phyloP scores from a whole-genome alignment of 441 rosid genomes.

The Gossypium armourianum region DNA sequence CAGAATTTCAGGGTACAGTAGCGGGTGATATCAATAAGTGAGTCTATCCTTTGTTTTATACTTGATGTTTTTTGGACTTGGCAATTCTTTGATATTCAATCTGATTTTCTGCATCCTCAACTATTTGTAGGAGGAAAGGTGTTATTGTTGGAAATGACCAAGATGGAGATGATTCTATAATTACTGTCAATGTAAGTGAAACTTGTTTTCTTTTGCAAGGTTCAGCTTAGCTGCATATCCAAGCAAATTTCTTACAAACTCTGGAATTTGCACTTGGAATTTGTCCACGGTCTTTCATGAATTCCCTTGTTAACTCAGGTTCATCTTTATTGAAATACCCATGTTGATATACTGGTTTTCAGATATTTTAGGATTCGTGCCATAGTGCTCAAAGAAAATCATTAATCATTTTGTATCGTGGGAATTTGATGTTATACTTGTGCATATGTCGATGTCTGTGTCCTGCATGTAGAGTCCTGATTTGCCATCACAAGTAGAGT shows the following conservation, averaged over 20 bases:
- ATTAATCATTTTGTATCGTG: background rate
- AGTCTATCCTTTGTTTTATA: conserved; percentile 19
- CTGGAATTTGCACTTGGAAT: too few species aligned
- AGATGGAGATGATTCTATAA: conserved; percentile 85
- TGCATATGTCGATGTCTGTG: background rate
- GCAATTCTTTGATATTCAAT: conserved; percentile 9
- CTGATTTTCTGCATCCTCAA: background rate
- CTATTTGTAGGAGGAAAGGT: conserved; percentile 73
- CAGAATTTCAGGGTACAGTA: conserved; percentile 87
- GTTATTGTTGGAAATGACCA: conserved; percentile 87
- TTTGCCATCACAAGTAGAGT: background rate
- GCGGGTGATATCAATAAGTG: conserved; percentile 95
- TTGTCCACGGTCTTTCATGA: background rate
- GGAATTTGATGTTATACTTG: background rate
- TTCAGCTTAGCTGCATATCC: background rate
- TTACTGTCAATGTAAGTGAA: conserved; percentile 57
- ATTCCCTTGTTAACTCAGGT: background rate
- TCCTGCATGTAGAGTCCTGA: background rate
- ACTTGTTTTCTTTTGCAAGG: conserved; percentile 3
- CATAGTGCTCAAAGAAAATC: background rate
- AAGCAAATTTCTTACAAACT: background rate
- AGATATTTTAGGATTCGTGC: background rate
- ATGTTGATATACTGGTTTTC: background rate
- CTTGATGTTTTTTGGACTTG: background rate
- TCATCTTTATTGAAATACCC: background rate